Evolutionary conservation across 257 asterid species (phyloP).

Genomic region (Gynochthodes officinalis): DNA sequence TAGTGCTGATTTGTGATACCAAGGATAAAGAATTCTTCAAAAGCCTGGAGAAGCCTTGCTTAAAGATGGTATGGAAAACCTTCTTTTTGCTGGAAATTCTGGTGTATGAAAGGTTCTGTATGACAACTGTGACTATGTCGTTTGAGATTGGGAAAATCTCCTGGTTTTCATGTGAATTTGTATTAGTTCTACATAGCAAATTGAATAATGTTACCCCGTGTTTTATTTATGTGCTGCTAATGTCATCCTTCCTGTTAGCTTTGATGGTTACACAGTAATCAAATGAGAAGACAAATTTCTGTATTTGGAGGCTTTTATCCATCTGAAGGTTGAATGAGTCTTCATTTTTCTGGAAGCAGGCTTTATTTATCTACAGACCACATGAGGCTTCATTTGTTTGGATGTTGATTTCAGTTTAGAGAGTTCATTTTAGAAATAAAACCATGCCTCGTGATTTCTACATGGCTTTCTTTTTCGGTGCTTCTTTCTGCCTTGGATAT

Average conservation of each 20-base stretch:
- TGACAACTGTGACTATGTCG: neutral
- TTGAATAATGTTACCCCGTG: neutral
- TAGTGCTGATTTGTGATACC: neutral
- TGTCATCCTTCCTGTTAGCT: neutral
- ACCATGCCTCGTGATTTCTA: neutral
- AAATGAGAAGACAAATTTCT: neutral
- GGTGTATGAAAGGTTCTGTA: neutral
- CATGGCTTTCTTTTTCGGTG: neutral
- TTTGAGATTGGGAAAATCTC: neutral
- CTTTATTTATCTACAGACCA: neutral
- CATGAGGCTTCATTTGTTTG: neutral
- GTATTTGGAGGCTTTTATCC: neutral
- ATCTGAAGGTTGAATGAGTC: neutral
- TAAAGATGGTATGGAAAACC: neutral
- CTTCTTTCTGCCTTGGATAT: neutral
- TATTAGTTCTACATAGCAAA: neutral
- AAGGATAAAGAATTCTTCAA: no score
- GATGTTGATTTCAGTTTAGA: neutral
- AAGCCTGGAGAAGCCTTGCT: neutral
- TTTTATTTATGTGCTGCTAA: neutral
- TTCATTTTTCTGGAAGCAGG: neutral
- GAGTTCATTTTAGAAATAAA: neutral
- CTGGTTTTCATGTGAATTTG: neutral
- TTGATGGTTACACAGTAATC: neutral
- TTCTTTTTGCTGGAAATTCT: no score